Evolutionary conservation across 164 flowering plant species (phyloP), one percentile per base, ranked within the genome.

Genomic region (Protea cynaroides): DNA sequence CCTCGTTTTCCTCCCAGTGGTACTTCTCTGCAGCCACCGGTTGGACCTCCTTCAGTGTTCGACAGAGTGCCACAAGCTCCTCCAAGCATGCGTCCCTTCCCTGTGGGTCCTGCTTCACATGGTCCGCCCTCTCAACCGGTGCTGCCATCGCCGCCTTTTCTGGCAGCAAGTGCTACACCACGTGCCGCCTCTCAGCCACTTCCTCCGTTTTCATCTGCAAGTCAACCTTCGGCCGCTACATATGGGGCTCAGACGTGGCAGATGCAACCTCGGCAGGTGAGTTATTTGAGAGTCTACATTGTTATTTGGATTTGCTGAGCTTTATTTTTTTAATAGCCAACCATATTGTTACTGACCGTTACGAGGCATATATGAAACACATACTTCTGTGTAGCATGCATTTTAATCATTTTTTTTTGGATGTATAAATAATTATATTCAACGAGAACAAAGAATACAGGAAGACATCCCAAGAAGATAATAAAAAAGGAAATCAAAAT

Each of bases 261-360:
- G 58, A 54, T 74, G 78, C 88, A 74, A 62, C 61, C 76, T 8
- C 81, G 68, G 23, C 89, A 79, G 82, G 97, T 86, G 61, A 73
- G 71, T 61, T 47, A 22, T 62, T 10, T 51, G 22, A 14, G 46
- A 40, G 4, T 40, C 14, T 10, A 12, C 34, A 29, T 29, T 40
- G 10, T 40, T 8, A 40, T 40, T 40, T 40, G 9, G 46, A 8
- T 40, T 40, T 40, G 4, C 14, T 40, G 10, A 8, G 46, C 46
- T 40, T 8, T 40, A 40, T 40, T 29, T 29, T n/a, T n/a, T n/a
- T n/a, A 3, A 29, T 29, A 29, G 34, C 34, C 34, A 29, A 29
- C 2, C 34, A 29, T 29, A 29, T 29, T 29, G 34, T 29, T 29
- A 29, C 34, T 29, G 34, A 29, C 34, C 34, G n/a, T 29, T 29